Evolutionary conservation across 2,329 filamentous ascomycete species (phyloP).

Genomic region (Talaromyces rugulosus): DNA sequence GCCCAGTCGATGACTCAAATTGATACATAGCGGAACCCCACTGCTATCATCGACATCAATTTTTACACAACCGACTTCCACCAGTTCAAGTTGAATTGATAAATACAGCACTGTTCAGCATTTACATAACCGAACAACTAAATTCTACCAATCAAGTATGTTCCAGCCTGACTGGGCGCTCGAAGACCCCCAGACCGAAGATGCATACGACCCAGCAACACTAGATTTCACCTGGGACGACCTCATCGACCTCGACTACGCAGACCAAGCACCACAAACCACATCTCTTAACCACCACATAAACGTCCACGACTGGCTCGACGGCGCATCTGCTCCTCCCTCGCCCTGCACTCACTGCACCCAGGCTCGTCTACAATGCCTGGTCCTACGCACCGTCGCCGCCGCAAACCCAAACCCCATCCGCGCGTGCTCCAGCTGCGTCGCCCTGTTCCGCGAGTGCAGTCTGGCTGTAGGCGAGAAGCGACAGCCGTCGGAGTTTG

Average conservation of each 20-base stretch:
- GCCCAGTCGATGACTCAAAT: not conserved
- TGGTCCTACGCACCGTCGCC: slow-evolving; percentile 46
- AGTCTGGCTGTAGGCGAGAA: slow-evolving; percentile 46
- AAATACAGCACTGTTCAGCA: not conserved
- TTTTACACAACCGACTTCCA: not conserved
- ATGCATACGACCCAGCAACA: not conserved
- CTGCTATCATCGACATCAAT: not conserved
- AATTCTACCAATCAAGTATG: not conserved
- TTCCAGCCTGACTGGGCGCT: not conserved
- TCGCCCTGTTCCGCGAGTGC: slow-evolving; percentile 49
- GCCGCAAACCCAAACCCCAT: slow-evolving; percentile 48
- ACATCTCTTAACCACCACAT: not conserved
- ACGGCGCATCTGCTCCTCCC: slow-evolving; percentile 23
- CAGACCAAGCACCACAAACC: not conserved
- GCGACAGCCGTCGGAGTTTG: slow-evolving; percentile 43
- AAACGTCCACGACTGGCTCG: not conserved
- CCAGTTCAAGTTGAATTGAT: not conserved
- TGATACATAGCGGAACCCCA: not conserved
- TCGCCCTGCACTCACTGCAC: slow-evolving; percentile 44
- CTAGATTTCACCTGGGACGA: not conserved
- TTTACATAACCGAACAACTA: not conserved
- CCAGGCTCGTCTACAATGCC: slow-evolving; percentile 44
- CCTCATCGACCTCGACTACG: not conserved
- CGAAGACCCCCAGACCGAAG: not conserved
- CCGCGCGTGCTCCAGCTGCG: slow-evolving; percentile 48